A percentile compares a stretch with the other conserved stretches of the same genome.
Evolutionary conservation across 176 grass and related monocot species (phyloP).

Genomic region (Ampelocalamus luodianensis): DNA sequence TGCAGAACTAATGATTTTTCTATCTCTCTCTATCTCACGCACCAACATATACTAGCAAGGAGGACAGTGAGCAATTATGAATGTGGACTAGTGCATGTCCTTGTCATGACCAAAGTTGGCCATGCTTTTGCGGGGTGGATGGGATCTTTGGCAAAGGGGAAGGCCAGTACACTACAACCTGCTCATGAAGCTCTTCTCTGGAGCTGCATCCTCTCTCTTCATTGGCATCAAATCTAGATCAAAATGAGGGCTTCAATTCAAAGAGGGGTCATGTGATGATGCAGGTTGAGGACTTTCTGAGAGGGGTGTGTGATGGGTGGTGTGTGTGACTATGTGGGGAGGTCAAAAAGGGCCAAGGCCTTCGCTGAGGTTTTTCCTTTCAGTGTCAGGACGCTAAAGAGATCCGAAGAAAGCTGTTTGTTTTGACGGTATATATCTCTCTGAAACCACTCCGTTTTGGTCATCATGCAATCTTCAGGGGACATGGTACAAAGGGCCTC

Average conservation of each 20-base stretch:
- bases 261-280: constrained; percentile 38
- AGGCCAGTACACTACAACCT: background rate
- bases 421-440: constrained; percentile 41
- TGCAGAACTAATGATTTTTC: background rate
- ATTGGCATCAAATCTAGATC: constrained; percentile 49
- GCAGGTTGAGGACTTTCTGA: constrained; percentile 22
- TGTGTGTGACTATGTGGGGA: background rate
- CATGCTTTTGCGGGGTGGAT: constrained; percentile 58
- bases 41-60: background rate
- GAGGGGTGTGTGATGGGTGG: constrained; percentile 9
- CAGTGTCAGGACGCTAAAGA: constrained; percentile 35
- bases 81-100: constrained; percentile 58
- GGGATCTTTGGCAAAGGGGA: constrained; percentile 39
- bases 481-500: constrained; percentile 60
- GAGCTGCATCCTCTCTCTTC: constrained; percentile 26
- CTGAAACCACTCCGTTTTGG: constrained; percentile 36
- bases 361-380: constrained; percentile 45
- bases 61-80: constrained; percentile 44
- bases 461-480: constrained; percentile 68
- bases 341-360: constrained; percentile 44
- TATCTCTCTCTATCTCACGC: background rate
- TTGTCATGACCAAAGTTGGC: constrained; percentile 64
- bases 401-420: constrained; percentile 26
- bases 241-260: constrained; percentile 24
- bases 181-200: constrained; percentile 16